Conservation (phyloP, 306 rosid genomes). For the Coriaria nepalensis region DNA sequence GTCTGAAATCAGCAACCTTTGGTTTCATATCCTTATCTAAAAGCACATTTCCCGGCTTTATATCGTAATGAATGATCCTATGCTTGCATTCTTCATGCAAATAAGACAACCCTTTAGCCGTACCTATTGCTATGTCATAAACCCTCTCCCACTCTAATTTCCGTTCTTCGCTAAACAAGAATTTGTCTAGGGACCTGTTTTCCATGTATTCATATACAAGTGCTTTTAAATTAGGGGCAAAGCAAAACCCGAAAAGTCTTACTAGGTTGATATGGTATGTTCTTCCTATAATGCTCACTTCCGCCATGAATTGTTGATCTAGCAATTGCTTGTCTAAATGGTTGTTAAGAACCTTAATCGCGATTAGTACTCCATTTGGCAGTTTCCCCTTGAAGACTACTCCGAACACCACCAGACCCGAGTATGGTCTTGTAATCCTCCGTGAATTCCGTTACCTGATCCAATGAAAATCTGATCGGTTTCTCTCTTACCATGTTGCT, state of each 20-base stretch:
- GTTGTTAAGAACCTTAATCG: constrained; percentile 32
- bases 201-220: constrained; percentile 36
- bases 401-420: constrained; percentile 41
- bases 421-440: neutral
- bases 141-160: constrained; percentile 23
- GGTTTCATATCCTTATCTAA: constrained; percentile 25
- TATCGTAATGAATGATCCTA: constrained; percentile 41
- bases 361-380: constrained; percentile 21
- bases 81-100: constrained; percentile 39
- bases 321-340: constrained; percentile 16
- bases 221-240: constrained; percentile 24
- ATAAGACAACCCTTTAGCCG: constrained; percentile 35
- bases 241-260: constrained; percentile 29
- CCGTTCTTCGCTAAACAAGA: constrained; percentile 18
- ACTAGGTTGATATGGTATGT: constrained; percentile 39
- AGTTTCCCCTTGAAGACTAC: constrained; percentile 26
- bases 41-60: constrained; percentile 43
- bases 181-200: constrained; percentile 37
- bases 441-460: neutral
- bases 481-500: neutral
- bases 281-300: constrained; percentile 27
- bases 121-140: constrained; percentile 34
- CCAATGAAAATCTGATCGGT: neutral
- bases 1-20: constrained; percentile 44
- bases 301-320: constrained; percentile 30